These are phyloP conservation scores for Passalora sequoiae DNA, from an alignment of 2,329 filamentous ascomycete genomes.

Conservation along the genomic window DNA sequence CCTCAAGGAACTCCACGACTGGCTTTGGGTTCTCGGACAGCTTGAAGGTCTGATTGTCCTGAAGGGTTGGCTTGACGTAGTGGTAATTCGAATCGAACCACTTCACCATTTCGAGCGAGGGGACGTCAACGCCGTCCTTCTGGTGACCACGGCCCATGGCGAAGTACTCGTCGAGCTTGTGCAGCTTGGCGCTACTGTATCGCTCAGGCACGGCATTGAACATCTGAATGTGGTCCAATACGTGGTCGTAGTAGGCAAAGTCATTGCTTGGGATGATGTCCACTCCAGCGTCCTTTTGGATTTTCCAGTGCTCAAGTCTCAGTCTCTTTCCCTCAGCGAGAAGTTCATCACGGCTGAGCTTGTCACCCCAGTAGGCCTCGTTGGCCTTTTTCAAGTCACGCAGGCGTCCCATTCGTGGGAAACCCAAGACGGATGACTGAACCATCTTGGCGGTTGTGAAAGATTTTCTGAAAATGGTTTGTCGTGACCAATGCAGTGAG, in stretches of 20 bases:
- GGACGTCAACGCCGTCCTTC: conserved; percentile 88
- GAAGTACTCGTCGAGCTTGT: conserved; percentile 94
- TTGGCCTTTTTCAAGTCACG: conserved; percentile 99
- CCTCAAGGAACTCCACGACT: conserved; percentile 88
- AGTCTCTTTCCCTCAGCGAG: conserved; percentile 94
- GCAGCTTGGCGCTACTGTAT: conserved; percentile 84
- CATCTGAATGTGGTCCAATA: conserved; percentile 96
- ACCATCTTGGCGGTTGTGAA: conserved; percentile 39
- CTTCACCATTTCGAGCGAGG: conserved; percentile 92
- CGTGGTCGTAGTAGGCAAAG: conserved; percentile 98
- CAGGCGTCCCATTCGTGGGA: conserved; percentile 96
- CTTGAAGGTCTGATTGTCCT: conserved; percentile 95
- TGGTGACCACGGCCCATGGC: conserved; percentile 99
- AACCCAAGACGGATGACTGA: conserved; percentile 76
- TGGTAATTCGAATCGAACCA: conserved; percentile 99
- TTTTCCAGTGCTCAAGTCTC: conserved; percentile 96
- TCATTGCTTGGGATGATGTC: conserved; percentile 98
- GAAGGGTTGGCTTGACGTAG: conserved; percentile 98
- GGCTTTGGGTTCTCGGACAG: conserved; percentile 85
- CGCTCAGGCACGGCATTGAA: conserved; percentile 90
- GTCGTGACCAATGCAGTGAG: not conserved
- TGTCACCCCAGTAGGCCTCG: conserved; percentile 94
- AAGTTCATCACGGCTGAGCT: conserved; percentile 86
- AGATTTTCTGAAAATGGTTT: conserved; percentile 8
- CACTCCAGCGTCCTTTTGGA: conserved; percentile 97